These are phyloP conservation scores for Atkinsonella texensis DNA, from an alignment of 2,329 filamentous ascomycete species.

Conservation along the genomic window DNA sequence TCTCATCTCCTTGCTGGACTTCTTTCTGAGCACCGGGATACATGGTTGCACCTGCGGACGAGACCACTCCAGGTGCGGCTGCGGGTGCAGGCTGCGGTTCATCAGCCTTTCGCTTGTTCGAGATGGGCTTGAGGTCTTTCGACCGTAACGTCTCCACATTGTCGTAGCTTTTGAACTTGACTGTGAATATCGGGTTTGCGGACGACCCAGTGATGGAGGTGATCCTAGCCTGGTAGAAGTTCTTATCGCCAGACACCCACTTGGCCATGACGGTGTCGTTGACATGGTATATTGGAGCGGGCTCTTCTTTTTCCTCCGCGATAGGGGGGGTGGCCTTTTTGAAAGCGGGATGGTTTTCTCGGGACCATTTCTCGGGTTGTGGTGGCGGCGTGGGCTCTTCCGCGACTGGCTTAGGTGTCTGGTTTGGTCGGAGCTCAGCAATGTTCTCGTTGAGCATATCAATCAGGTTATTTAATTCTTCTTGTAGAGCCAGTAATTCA, in stretches of 20 bases:
- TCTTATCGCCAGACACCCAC: conserved; percentile 80
- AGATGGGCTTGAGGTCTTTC: conserved; percentile 72
- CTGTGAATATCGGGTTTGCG: conserved; percentile 83
- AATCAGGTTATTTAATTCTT: conserved; percentile 74
- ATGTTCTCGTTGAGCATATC: conserved; percentile 67
- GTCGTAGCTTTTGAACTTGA: conserved; percentile 89
- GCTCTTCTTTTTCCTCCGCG: conserved; percentile 43
- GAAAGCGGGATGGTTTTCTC: conserved; percentile 69
- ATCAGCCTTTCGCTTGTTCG: conserved; percentile 80
- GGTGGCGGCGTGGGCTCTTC: conserved; percentile 33
- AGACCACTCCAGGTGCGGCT: conserved; percentile 32
- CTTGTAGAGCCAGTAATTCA: conserved; percentile 65
- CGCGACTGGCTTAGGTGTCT: conserved; percentile 31
- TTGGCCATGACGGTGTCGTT: conserved; percentile 86
- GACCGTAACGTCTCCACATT: conserved; percentile 71
- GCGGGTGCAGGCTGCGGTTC: conserved; percentile 44
- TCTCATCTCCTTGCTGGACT: conserved; percentile 50
- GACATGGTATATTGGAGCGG: conserved; percentile 57
- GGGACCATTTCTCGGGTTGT: conserved; percentile 64
- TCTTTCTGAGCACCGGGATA: conserved; percentile 51
- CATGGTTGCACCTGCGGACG: conserved; percentile 43
- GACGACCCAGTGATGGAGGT: conserved; percentile 87
- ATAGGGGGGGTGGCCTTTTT: conserved; percentile 36
- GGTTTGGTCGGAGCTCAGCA: conserved; percentile 56
- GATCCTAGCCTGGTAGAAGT: conserved; percentile 85